Evolutionary conservation across 768 basidiomycete species (phyloP), one percentile per base, ranked within the genome.

Genomic region (Tylopilus sp.): DNA sequence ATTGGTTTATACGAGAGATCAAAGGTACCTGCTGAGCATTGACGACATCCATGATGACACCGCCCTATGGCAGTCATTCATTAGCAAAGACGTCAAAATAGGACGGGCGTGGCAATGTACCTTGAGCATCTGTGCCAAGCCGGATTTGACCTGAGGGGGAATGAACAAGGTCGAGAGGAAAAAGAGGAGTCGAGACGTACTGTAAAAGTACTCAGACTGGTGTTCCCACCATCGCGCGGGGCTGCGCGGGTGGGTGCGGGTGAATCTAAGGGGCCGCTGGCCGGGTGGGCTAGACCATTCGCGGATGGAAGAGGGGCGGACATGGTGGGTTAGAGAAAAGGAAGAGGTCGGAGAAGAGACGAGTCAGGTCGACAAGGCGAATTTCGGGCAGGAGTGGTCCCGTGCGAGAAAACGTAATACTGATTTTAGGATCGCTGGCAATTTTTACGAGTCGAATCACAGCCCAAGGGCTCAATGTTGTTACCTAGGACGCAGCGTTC

Each of bases 101-200:
- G 43, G 28, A 21, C 28, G 19, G 14, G 30, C 6, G 25, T 21
- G 50, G 52, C 49, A 38, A 57, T 52, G 48, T 61, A 87, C 89
- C 82, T 97, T 97, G 64, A 97, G 78, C 95, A 98, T 97, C 78
- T 97, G 93, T 4, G 95, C 93, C 42, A 98, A 77, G 54, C 92
- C 94, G 22, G 90, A 90, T 72, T 95, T 95, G 64, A 95, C 93
- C 89, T 91, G 58, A 4, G 45, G 53, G n/a, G 52, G 53, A 8
- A 42, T 62, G 53, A 56, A 43, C 0, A 17, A 0, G 37, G 26
- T 5, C 21, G 16, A 13, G 21, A 13, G 25, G 0, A 7, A 4
- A n/a, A 13, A 8, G 29, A 13, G 26, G 17, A 48, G 40, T 2
- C 7, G 52, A 45, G 28, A 64, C 78, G 48, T 65, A 87, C 87